These are phyloP conservation scores for Gymnopilus junonius DNA, from an alignment of 768 basidiomycete genomes.

Conservation along the genomic window DNA sequence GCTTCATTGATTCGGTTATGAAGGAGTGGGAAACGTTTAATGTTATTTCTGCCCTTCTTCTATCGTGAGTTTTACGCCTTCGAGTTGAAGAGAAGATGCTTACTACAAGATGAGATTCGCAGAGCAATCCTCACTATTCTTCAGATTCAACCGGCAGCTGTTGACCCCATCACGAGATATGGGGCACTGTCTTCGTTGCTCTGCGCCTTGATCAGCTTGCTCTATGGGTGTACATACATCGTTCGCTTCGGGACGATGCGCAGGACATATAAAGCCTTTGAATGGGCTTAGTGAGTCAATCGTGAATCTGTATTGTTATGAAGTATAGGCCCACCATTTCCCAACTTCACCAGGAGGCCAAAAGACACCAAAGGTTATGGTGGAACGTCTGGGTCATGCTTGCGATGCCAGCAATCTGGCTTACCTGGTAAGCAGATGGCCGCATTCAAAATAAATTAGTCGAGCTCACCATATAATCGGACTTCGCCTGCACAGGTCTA, in stretches of 20 bases:
- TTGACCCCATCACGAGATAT: constrained; percentile 56
- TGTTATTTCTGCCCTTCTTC: constrained; percentile 29
- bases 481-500: constrained; percentile 42
- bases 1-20: constrained; percentile 30
- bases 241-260: constrained; percentile 65
- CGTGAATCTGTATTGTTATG: neutral
- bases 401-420: constrained; percentile 67
- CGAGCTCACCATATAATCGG: neutral
- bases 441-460: neutral
- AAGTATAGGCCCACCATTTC: neutral
- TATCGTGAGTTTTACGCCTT: constrained; percentile 20
- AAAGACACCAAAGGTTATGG: constrained; percentile 33
- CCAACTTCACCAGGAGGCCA: constrained; percentile 47
- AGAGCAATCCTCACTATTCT: constrained; percentile 35
- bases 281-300: constrained; percentile 59
- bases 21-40: constrained; percentile 35
- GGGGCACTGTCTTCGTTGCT: constrained; percentile 56
- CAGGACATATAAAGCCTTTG: constrained; percentile 60
- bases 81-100: neutral
- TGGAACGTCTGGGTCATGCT: constrained; percentile 72
- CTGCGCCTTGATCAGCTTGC: constrained; percentile 60
- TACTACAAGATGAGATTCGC: neutral
- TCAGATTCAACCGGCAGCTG: constrained; percentile 38
- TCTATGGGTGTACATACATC: constrained; percentile 64
- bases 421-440: constrained; percentile 49